These are phyloP conservation scores for Podila minutissima DNA, from an alignment of 192 early-diverging fungal species.

Conservation along the genomic window DNA sequence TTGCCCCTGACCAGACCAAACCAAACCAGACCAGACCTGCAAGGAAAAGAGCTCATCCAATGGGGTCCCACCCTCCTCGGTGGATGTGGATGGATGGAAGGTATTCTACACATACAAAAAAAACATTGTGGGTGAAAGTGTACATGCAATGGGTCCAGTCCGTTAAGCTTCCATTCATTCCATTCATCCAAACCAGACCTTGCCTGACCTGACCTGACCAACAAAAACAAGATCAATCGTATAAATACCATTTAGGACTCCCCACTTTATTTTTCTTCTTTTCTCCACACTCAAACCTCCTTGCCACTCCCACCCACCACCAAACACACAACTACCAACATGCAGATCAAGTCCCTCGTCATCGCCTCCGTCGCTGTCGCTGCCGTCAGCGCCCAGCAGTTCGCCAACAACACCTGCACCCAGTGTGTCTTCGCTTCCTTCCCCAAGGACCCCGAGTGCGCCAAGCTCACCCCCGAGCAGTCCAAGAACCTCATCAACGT, in stretches of 20 bases:
- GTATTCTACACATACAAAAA: background rate
- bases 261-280: background rate
- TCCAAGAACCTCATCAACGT: background rate
- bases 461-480: conserved; percentile 11
- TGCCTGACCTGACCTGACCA: background rate
- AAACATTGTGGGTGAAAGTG: background rate
- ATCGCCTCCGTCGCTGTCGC: conserved; percentile 37
- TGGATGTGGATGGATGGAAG: too few species aligned
- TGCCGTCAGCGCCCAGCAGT: conserved; percentile 26
- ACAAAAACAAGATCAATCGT: background rate
- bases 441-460: conserved; percentile 26
- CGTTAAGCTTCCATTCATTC: too few species aligned
- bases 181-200: too few species aligned
- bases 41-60: too few species aligned
- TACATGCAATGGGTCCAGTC: too few species aligned
- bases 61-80: too few species aligned
- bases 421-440: conserved; percentile 26
- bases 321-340: background rate
- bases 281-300: background rate
- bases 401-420: conserved; percentile 33
- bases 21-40: too few species aligned
- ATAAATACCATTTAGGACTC: background rate
- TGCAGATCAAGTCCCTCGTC: conserved; percentile 53
- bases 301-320: background rate
- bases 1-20: too few species aligned